Percentiles rank a stretch among this genome's conserved stretches.
Conservation (phyloP, 2,329 filamentous ascomycete species). For the Berkeleyomyces rouxiae region DNA sequence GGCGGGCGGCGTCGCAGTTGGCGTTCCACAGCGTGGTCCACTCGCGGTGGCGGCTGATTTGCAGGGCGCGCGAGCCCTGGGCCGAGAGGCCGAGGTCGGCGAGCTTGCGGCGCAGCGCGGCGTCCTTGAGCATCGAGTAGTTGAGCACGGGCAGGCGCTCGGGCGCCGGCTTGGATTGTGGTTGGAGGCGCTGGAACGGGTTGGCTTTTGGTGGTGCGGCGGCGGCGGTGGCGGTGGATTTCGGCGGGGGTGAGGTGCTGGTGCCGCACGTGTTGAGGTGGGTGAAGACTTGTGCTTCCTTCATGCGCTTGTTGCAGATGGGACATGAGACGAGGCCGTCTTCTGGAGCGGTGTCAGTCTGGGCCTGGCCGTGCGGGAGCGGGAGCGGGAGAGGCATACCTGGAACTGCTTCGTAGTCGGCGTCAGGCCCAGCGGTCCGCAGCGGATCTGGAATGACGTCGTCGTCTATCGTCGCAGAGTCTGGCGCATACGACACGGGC, state of each 20-base stretch:
- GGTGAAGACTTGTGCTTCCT: conserved; percentile 56
- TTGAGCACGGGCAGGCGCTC: conserved; percentile 66
- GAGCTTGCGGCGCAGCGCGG: conserved; percentile 62
- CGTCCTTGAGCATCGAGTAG: conserved; percentile 75
- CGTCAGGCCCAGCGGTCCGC: conserved; percentile 10
- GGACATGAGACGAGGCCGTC: conserved; percentile 74
- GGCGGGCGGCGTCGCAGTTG: conserved; percentile 71
- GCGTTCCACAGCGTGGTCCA: conserved; percentile 96
- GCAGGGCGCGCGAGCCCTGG: conserved; percentile 47
- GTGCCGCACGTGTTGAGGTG: conserved; percentile 54
- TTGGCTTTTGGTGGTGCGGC: not conserved
- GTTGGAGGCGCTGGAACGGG: conserved; percentile 17
- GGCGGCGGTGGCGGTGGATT: not conserved
- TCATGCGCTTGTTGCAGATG: conserved; percentile 66
- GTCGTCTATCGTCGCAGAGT: not conserved
- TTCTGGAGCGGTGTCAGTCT: conserved; percentile 25
- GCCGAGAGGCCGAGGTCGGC: conserved; percentile 61
- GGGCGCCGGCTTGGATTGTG: conserved; percentile 19
- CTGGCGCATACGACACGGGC: not conserved
- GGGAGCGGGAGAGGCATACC: conserved; percentile 16
- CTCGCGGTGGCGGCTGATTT: conserved; percentile 72
- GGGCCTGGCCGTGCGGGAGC: not conserved
- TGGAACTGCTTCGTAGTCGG: conserved; percentile 21
- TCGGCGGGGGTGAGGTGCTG: conserved; percentile 20
- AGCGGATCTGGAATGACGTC: not conserved